Evolutionary conservation across 345 rosid species (phyloP), one percentile per base, ranked within the genome.

Genomic region (Conringia planisiliqua): DNA sequence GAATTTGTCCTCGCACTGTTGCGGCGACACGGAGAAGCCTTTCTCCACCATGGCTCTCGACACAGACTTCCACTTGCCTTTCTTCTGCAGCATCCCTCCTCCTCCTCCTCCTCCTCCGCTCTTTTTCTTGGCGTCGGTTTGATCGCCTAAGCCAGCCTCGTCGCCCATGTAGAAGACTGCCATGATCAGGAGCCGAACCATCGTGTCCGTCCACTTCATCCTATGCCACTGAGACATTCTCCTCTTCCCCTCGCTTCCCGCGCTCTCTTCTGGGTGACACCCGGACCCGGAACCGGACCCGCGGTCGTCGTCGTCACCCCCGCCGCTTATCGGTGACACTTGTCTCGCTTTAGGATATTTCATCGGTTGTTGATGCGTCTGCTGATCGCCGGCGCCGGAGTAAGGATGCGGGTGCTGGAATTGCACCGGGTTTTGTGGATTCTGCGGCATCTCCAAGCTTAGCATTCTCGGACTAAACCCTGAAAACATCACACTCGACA

Each of bases 11-110:
- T 95, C 98, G 64, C 99, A 95, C 57, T 95, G 99, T 68, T 95
- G 99, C 0, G 99, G 99, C 10, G 99, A 95, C n/a, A 95, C 98
- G 54, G 82, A 89, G 70, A 86, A 92, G 26, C 99, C 98, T 70
- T 89, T 95, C 80, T 92, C 99, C 89, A 95, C 82, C 99, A 95
- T 90, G 7, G 98, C 98, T 77, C 85, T 82, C 0, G 99, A 95
- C 12, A 95, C 97, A 0, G 99, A 92, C 59, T 92, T 95, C 99
- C 99, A 95, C 48, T 95, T 95, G 65, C 99, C 98, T 78, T 95
- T 95, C 92, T 92, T 95, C 82, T 92, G 99, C 20, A 89, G 64
- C 79, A 92, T 71, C 20, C 77, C 89, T 17, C 56, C 66, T 1
- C 67, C 70, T 0, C 69, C 70, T 17, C 77, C 89, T 17, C 56